phyloP scores from a whole-genome alignment of 257 asterid species.

The Solanum chiquidenum region DNA sequence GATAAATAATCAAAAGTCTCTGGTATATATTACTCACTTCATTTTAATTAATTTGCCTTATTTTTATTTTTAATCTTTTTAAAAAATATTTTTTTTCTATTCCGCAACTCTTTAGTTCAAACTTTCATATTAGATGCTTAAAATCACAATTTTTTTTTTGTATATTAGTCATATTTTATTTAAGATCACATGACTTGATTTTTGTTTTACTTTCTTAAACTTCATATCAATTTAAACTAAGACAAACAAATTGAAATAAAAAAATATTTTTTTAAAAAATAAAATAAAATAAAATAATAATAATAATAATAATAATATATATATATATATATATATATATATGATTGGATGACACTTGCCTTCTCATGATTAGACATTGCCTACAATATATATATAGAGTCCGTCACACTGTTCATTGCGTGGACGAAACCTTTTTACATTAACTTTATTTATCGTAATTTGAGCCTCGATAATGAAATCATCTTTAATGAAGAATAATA shows the following conservation, averaged over 20 bases:
- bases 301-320: no score
- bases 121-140: background rate
- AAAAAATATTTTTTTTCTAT: no score
- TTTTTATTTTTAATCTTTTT: no score
- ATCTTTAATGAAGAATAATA: background rate
- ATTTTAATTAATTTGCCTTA: background rate
- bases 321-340: background rate
- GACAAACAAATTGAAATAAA: no score
- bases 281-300: no score
- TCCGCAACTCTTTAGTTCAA: background rate
- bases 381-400: background rate
- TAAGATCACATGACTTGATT: no score
- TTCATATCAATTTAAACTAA: no score
- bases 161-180: no score
- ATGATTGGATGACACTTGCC: constrained; percentile 22
- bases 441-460: background rate
- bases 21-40: background rate
- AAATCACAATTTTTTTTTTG: no score
- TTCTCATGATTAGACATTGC: constrained; percentile 3
- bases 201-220: no score
- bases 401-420: constrained; percentile 26
- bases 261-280: no score
- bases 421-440: constrained; percentile 19
- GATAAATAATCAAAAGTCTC: background rate
- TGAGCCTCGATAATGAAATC: background rate